Base-by-base conservation (phyloP, 176 grass and related monocot genomes). In the Triticum monococcum region DNA sequence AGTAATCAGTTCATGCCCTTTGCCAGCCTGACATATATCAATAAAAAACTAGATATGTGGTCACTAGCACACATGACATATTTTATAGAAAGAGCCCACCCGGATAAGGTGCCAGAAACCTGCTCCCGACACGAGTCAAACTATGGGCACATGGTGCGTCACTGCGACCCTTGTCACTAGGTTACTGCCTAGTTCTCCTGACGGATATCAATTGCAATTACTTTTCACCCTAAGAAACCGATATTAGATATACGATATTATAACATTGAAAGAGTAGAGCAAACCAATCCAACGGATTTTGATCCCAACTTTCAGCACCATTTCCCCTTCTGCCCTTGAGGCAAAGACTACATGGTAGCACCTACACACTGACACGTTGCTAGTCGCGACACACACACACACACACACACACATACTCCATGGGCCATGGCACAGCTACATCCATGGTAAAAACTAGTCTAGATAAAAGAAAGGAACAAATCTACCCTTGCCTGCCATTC, bases 401-500 rank as follows among this genome's bases (percentile, higher is more conserved):
- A 22, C 54, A 57, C 54, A 57, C 52, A 56, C 6, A 7, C 54
- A 20, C 7, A 7, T 20, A 56, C 5, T 16, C 13, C 13, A 83
- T 17, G 71, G 33, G 5, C 13, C 13, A 83, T 17, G 71, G 33
- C 32, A 40, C 41, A 33, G 3, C 9, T 48, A 37, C 78, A 45
- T 85, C 35, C 26, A 64, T 71, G 20, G 41, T 77, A 63, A 5
- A 36, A 68, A 81, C 59, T 76, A 22, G n/a, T 81, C 68, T 50
- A 36, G 10, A 32, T 37, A 78, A 40, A 41, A 30, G 46, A 81
- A 43, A 48, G 33, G 46, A 86, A 81, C 83, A 85, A 24, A n/a
- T 68, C 16, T 75, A 46, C 69, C 22, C 18, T 70, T 26, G 12
- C 35, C 31, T 80, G 48, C 59, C 31, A 46, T 37, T 24, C 52